Evolutionary conservation across 2,329 filamentous ascomycete species (phyloP).

Genomic region (Diaporthe helianthi): DNA sequence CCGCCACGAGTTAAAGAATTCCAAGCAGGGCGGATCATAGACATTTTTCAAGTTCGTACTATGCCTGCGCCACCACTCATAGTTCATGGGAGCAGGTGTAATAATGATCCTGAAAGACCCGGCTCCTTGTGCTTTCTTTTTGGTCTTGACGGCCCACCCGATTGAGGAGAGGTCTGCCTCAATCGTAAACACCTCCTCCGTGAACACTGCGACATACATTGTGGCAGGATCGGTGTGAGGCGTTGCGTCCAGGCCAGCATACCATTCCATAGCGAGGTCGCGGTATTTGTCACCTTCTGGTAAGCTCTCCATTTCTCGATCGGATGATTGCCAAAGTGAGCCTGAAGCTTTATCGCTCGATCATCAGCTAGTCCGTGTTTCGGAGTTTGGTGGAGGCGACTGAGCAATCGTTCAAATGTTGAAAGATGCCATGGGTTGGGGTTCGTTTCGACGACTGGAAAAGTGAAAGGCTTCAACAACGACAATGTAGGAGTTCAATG

Average conservation of each 20-base stretch:
- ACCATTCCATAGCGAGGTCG: not conserved
- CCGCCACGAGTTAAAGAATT: too few relatives aligned
- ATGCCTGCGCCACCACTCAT: too few relatives aligned
- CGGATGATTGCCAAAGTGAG: not conserved
- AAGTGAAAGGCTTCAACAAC: too few relatives aligned
- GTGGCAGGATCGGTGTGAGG: not conserved
- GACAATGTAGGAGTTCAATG: too few relatives aligned
- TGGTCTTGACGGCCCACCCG: not conserved
- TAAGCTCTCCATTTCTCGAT: not conserved
- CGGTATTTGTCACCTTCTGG: not conserved
- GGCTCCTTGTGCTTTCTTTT: not conserved
- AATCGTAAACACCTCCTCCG: not conserved
- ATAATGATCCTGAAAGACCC: not conserved
- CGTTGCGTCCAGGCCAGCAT: not conserved
- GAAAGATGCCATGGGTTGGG: too few relatives aligned
- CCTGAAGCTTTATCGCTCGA: not conserved
- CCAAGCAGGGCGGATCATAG: too few relatives aligned
- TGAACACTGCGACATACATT: not conserved
- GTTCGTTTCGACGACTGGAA: too few relatives aligned
- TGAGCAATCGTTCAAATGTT: too few relatives aligned
- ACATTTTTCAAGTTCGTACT: too few relatives aligned
- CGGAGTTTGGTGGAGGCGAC: too few relatives aligned
- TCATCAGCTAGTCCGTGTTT: too few relatives aligned
- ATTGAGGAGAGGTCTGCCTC: not conserved
- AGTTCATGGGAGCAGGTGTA: not conserved